phyloP scores from a whole-genome alignment of 768 basidiomycete species.

The Xanthoconium stramineum region DNA sequence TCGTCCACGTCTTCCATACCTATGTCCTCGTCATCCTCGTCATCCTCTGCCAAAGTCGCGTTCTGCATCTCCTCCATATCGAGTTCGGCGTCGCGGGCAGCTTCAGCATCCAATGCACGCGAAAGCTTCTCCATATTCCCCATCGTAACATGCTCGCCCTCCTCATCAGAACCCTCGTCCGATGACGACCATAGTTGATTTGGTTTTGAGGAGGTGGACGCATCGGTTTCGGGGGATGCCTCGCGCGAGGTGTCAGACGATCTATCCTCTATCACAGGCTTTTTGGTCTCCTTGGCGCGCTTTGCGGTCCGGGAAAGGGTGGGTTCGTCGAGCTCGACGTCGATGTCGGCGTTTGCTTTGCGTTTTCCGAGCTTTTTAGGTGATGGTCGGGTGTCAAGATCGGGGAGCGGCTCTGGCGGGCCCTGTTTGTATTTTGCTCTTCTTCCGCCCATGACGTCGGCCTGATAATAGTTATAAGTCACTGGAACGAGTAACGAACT shows the following conservation, averaged over 20 bases:
- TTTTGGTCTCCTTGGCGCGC: constrained; percentile 35
- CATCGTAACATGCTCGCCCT: constrained; percentile 61
- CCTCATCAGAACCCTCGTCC: constrained; percentile 43
- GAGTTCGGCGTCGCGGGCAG: constrained; percentile 63
- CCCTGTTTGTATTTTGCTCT: constrained; percentile 83
- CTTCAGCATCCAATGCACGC: constrained; percentile 67
- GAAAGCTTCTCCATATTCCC: constrained; percentile 82
- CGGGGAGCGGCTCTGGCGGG: constrained; percentile 55
- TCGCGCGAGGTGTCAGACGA: constrained; percentile 34
- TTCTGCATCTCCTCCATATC: constrained; percentile 64
- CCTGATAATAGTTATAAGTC: not conserved
- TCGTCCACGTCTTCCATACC: constrained; percentile 39
- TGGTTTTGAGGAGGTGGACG: constrained; percentile 9
- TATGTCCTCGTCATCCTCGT: constrained; percentile 42
- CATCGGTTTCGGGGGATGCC: constrained; percentile 45
- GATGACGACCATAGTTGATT: constrained; percentile 38
- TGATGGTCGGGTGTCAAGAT: constrained; percentile 35
- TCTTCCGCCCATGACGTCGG: constrained; percentile 70
- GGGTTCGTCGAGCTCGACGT: constrained; percentile 28
- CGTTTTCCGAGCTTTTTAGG: constrained; percentile 70
- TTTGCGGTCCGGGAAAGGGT: constrained; percentile 30
- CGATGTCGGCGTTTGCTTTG: constrained; percentile 50
- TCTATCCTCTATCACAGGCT: constrained; percentile 19
- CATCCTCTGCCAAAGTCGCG: constrained; percentile 47
- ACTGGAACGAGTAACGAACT: not conserved